These are phyloP conservation scores for Amauroascus niger DNA, from an alignment of 2,329 filamentous ascomycete genomes.

Conservation along the genomic window DNA sequence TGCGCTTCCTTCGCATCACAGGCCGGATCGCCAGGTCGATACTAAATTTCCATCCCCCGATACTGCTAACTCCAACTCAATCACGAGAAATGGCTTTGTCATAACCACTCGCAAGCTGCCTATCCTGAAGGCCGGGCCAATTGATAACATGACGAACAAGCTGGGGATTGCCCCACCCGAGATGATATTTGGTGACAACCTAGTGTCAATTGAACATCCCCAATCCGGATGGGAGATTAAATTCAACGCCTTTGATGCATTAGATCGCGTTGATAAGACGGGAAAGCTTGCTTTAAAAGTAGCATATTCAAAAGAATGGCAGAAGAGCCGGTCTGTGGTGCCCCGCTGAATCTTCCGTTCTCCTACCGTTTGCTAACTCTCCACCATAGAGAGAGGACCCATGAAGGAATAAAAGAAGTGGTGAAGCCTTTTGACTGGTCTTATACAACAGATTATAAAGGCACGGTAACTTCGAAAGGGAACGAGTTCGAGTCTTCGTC, in stretches of 20 bases:
- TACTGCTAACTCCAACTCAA: constrained; percentile 13
- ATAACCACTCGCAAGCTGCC: constrained; percentile 82
- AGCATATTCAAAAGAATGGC: constrained; percentile 84
- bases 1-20: background rate
- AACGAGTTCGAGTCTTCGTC: constrained; percentile 38
- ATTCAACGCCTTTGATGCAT: constrained; percentile 78
- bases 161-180: constrained; percentile 85
- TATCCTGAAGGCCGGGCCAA: constrained; percentile 84
- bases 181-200: constrained; percentile 99
- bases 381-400: constrained; percentile 57
- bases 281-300: constrained; percentile 85
- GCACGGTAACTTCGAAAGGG: constrained; percentile 42
- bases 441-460: constrained; percentile 80
- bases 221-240: constrained; percentile 64
- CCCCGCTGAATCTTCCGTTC: constrained; percentile 29
- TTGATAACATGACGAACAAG: constrained; percentile 69
- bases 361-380: background rate
- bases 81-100: constrained; percentile 53
- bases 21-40: background rate
- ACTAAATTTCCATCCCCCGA: constrained; percentile 1
- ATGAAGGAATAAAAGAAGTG: constrained; percentile 80
- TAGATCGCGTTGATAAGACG: constrained; percentile 90
- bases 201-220: constrained; percentile 63
- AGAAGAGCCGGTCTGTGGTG: constrained; percentile 50
- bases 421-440: constrained; percentile 98